Evolutionary conservation across 108 stramenopile species (phyloP), one percentile per base, ranked within the genome.

Genomic region (Stephanodiscus minutulus): DNA sequence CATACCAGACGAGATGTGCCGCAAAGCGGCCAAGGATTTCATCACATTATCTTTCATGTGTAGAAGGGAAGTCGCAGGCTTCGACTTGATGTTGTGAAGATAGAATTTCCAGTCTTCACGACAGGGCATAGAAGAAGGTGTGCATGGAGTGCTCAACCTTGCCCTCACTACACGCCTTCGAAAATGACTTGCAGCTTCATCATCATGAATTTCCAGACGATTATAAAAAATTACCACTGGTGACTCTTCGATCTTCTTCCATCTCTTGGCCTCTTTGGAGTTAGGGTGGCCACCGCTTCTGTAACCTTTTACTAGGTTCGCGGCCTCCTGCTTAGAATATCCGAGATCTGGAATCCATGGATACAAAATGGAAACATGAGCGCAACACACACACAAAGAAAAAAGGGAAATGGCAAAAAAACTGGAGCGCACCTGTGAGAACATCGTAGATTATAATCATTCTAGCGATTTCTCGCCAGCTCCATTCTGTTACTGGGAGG

Each of bases 381-480:
- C 43, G 43, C 43, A 15, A 44, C 43, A 44, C 43, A 44, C 43
- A 44, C 3, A 44, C 13, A 17, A 15, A 41, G 43, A 44, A 44
- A 44, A 15, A 0, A 44, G 43, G 0, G 13, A 17, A 0, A 44
- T 3, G 13, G 3, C 2, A 44, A 44, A 44, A 44, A 15, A 13
- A 44, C 3, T 15, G 0, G 12, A 44, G 15, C 43, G 43, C 43
- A 44, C 43, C 43, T 22, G 67, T 87, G 17, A 91, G 74, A 11
- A 88, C 86, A 67, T 93, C 90, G 7, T 72, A 64, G 33, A 91
- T 72, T 20, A 96, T 75, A 9, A 88, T 68, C 64, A 91, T 66
- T 25, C 94, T 78, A 9, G 94, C 94, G 35, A 96, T 79, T 63
- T 96, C 94, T 57, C 83, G 85, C 94, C 94, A 96, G 15, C 92